Evolutionary conservation across 129 eudicot species (phyloP).

Genomic region (Pulicaria dysenterica): DNA sequence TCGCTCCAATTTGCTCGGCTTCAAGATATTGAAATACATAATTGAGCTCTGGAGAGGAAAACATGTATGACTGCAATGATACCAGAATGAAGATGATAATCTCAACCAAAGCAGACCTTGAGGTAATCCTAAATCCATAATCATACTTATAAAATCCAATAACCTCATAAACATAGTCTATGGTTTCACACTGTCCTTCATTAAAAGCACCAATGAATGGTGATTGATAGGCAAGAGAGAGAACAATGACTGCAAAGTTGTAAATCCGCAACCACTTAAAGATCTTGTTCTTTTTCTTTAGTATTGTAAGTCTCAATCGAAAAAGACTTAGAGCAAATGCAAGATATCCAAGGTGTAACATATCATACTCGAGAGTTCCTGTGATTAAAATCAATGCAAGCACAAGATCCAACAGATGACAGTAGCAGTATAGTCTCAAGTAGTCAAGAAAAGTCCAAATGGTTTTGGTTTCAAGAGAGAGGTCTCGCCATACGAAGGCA

Average conservation of each 20-base stretch:
- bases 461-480: conserved; percentile 94
- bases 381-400: conserved; percentile 86
- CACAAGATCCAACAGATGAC: conserved; percentile 94
- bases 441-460: conserved; percentile 97
- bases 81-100: conserved; percentile 84
- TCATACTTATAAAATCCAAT: conserved; percentile 92
- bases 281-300: conserved; percentile 87
- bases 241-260: conserved; percentile 88
- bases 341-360: conserved; percentile 96
- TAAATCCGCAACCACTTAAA: conserved; percentile 86
- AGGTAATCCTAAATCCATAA: conserved; percentile 94
- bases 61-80: conserved; percentile 95
- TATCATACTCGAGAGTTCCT: conserved; percentile 93
- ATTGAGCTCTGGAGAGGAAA: conserved; percentile 82
- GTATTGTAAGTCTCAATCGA: conserved; percentile 79
- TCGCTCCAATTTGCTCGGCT: conserved; percentile 99
- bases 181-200: conserved; percentile 80
- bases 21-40: conserved; percentile 95
- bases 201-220: conserved; percentile 79
- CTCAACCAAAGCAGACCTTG: conserved; percentile 95
- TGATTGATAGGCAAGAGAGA: conserved; percentile 95
- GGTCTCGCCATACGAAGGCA: conserved; percentile 94
- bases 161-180: conserved; percentile 80
- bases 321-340: conserved; percentile 88
- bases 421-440: conserved; percentile 92